Percentiles rank a stretch among this genome's conserved stretches.
phyloP scores from a whole-genome alignment of 371 early-diverging fungal species.

The Quaeritorhiza haematococci region DNA sequence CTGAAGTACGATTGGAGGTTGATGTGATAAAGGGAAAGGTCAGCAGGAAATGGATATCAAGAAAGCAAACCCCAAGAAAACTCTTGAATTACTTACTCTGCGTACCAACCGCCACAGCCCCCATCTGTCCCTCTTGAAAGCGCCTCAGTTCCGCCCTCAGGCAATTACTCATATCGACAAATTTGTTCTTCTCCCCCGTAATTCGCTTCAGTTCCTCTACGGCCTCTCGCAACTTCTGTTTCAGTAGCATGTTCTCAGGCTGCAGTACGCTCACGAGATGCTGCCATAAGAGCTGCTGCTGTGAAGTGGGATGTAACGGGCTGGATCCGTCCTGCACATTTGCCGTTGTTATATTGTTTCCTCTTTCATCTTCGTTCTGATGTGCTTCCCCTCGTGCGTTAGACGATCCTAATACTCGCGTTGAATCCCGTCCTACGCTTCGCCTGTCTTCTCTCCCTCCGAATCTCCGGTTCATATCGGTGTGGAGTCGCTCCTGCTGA shows the following conservation, averaged over 20 bases:
- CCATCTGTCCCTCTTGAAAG: background rate
- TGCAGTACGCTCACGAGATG: too few relatives aligned
- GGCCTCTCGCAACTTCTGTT: constrained; percentile 11
- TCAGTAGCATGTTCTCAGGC: constrained; percentile 15
- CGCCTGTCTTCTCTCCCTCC: too few relatives aligned
- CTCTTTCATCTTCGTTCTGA: too few relatives aligned
- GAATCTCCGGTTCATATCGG: constrained; percentile 2
- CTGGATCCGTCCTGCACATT: too few relatives aligned
- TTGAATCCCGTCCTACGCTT: too few relatives aligned
- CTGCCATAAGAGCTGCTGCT: too few relatives aligned
- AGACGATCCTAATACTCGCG: too few relatives aligned
- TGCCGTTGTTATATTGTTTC: too few relatives aligned
- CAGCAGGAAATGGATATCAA: background rate
- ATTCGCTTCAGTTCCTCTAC: constrained; percentile 18
- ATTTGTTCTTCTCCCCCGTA: constrained; percentile 11
- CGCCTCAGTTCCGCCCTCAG: constrained; percentile 24
- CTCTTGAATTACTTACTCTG: background rate
- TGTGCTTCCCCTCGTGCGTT: too few relatives aligned
- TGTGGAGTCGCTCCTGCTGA: constrained; percentile 9
- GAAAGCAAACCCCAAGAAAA: background rate
- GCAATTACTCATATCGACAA: constrained; percentile 34
- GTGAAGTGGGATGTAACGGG: too few relatives aligned
- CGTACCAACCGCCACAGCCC: background rate
- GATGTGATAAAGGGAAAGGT: background rate
- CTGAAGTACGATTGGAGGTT: constrained; percentile 6